Evolutionary conservation across 2,329 filamentous ascomycete species (phyloP).

Genomic region (Plenodomus lindquistii): DNA sequence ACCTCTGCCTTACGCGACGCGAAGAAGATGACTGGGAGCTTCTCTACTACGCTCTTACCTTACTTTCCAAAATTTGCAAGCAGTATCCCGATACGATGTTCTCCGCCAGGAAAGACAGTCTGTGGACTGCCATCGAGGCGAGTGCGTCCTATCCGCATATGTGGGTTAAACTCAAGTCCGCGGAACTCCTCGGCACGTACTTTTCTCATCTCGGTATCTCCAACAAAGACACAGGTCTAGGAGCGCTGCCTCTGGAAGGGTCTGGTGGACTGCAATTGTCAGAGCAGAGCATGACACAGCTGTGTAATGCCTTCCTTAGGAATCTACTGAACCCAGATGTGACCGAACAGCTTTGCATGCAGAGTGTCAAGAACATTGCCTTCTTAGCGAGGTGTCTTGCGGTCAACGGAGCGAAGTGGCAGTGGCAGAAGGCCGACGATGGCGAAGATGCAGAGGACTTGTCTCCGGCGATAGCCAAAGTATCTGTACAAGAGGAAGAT

Average conservation of each 20-base stretch:
- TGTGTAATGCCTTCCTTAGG: slow-evolving; percentile 60
- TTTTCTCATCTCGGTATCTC: slow-evolving; percentile 76
- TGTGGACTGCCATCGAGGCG: slow-evolving; percentile 72
- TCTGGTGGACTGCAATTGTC: slow-evolving; percentile 72
- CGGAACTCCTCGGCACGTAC: slow-evolving; percentile 75
- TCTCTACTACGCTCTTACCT: slow-evolving; percentile 72
- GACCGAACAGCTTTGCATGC: slow-evolving; percentile 74
- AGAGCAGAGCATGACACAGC: slow-evolving; percentile 64
- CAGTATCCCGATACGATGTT: slow-evolving; percentile 68
- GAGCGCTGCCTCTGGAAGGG: slow-evolving; percentile 65
- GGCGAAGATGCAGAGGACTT: slow-evolving; percentile 46
- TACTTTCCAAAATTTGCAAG: slow-evolving; percentile 69
- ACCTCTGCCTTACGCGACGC: slow-evolving; percentile 56
- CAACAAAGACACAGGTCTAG: slow-evolving; percentile 58
- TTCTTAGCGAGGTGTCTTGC: slow-evolving; percentile 73
- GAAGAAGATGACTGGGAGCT: slow-evolving; percentile 69
- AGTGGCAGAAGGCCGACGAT: slow-evolving; percentile 48
- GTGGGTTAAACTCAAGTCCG: slow-evolving; percentile 75
- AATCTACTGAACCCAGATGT: slow-evolving; percentile 66
- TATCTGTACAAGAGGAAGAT: slow-evolving; percentile 39
- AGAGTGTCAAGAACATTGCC: slow-evolving; percentile 78
- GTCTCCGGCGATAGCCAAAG: slow-evolving; percentile 43
- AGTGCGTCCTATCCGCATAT: slow-evolving; percentile 73
- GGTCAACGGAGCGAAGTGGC: slow-evolving; percentile 59
- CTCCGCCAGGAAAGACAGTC: slow-evolving; percentile 58